Base-by-base conservation (phyloP, 192 early-diverging fungal genomes). In the Backusella liffmaniae region DNA sequence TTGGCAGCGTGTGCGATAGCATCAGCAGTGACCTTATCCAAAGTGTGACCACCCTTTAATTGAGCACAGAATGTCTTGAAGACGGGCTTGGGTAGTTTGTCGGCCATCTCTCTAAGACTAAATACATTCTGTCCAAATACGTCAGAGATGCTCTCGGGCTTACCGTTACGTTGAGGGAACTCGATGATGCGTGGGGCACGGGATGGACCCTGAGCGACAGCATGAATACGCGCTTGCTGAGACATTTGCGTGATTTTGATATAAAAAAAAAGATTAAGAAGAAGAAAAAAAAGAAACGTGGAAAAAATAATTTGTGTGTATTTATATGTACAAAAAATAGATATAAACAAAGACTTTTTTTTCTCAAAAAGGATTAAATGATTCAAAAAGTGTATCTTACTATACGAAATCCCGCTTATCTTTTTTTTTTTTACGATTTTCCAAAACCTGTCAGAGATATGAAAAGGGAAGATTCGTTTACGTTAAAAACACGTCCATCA, bases 1-100 rank as follows among this genome's bases (percentile, higher is more conserved):
- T 94, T 91, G 73, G 94, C 98, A 32, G 98, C 98, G 83, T 99
- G 98, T n/a, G 97, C 96, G 72, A 99, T 94, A 46, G 97, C 96
- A 87, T 99, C 98, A 30, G 98, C 96, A 29, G 97, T 99, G 37
- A 91, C 89, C 74, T 95, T 92, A 86, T 98, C 96, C 71, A 99
- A 84, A 51, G 90, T 86, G 81, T 94, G 90, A 56, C 94, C 90
- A 78, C 97, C 97, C 81, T 96, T 88, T 37, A 95, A 88, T 88
- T 99, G 98, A 89, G 95, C 93, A 72, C 94, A 82, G 88, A 98
- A 99, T 51, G 90, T 92, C 70, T 91, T 90, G 84, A 92, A 98
- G 70, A 98, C 92, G 32, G 97, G 96, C 90, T 99, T 99, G 80
- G 98, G 98, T 41, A 99, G 88, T 41, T 91, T 88, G 77, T 90